Evolutionary conservation across 805 yeast species (phyloP).

Genomic region (Blastobotrys attinorum): DNA sequence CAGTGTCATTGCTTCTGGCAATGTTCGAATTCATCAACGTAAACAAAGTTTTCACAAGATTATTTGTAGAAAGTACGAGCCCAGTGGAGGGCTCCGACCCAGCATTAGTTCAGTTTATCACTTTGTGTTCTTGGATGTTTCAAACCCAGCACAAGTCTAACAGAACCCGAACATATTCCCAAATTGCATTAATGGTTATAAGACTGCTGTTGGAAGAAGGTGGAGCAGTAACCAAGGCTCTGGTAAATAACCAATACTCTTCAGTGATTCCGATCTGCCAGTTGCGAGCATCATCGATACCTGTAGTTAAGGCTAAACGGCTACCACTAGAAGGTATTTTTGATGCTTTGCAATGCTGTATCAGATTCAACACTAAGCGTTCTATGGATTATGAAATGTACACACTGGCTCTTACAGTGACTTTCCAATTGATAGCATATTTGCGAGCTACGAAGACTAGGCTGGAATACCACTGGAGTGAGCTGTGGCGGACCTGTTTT

Average conservation of each 20-base stretch:
- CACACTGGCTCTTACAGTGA: slow-evolving; percentile 16
- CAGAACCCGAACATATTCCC: slow-evolving; percentile 23
- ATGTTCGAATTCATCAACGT: slow-evolving; percentile 30
- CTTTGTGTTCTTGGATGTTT: slow-evolving; percentile 24
- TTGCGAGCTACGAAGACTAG: slow-evolving; percentile 12
- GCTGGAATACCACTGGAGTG: slow-evolving; percentile 31
- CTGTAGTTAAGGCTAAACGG: slow-evolving; percentile 17
- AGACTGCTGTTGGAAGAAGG: slow-evolving; percentile 26
- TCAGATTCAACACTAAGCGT: slow-evolving; percentile 27
- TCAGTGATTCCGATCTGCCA: slow-evolving; percentile 14
- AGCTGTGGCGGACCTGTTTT: slow-evolving; percentile 30
- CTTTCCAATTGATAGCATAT: slow-evolving; percentile 20
- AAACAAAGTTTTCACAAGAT: slow-evolving; percentile 28
- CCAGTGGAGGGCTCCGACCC: slow-evolving; percentile 9
- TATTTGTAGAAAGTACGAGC: slow-evolving; percentile 21
- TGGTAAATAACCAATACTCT: slow-evolving; percentile 3
- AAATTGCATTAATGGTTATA: slow-evolving; percentile 25
- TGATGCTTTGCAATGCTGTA: slow-evolving; percentile 26
- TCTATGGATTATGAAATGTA: slow-evolving; percentile 25
- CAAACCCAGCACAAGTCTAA: slow-evolving; percentile 23
- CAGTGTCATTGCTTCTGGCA: slow-evolving; percentile 19
- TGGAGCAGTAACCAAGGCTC: slow-evolving; percentile 7
- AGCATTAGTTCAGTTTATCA: slow-evolving; percentile 25
- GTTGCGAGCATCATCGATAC: slow-evolving; percentile 22
- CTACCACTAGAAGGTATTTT: slow-evolving; percentile 29